Conservation (phyloP, 2,329 filamentous ascomycete genomes). For the Penicillium sp. region DNA sequence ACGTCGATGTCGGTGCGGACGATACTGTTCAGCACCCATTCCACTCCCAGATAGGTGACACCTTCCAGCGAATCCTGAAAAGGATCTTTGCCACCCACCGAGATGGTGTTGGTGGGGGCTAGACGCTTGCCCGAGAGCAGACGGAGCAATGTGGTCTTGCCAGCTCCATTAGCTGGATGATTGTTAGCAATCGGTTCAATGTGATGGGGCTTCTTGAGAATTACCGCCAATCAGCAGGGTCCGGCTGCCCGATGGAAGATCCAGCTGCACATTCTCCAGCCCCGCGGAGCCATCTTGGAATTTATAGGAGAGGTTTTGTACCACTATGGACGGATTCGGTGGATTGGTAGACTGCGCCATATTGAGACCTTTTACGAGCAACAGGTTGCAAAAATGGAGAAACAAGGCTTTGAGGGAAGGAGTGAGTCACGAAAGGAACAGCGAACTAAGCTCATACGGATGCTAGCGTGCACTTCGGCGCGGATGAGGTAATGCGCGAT, state of each 20-base stretch:
- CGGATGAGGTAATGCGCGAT: conserved; percentile 19
- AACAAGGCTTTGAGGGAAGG: background rate
- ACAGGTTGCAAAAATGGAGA: background rate
- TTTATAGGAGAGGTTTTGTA: conserved; percentile 76
- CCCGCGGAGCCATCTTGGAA: conserved; percentile 86
- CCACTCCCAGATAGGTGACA: conserved; percentile 93
- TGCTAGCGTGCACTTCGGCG: background rate
- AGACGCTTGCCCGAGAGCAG: conserved; percentile 94
- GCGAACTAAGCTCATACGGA: background rate
- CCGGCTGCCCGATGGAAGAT: conserved; percentile 77
- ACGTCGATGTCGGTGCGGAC: conserved; percentile 95
- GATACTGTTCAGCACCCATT: conserved; percentile 97
- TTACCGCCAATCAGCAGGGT: conserved; percentile 85
- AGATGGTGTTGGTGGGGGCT: conserved; percentile 71
- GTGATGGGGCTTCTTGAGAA: conserved; percentile 1
- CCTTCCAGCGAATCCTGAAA: conserved; percentile 89
- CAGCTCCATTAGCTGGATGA: conserved; percentile 77
- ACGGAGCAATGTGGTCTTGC: conserved; percentile 93
- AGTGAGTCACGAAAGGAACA: background rate
- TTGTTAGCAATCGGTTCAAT: background rate
- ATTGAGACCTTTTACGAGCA: background rate
- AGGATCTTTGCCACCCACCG: conserved; percentile 79
- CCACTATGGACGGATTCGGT: conserved; percentile 62
- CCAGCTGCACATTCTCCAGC: conserved; percentile 68
- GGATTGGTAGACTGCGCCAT: conserved; percentile 21